Base-by-base conservation (phyloP, 2,329 filamentous ascomycete genomes). In the Lachnellula occidentalis region DNA sequence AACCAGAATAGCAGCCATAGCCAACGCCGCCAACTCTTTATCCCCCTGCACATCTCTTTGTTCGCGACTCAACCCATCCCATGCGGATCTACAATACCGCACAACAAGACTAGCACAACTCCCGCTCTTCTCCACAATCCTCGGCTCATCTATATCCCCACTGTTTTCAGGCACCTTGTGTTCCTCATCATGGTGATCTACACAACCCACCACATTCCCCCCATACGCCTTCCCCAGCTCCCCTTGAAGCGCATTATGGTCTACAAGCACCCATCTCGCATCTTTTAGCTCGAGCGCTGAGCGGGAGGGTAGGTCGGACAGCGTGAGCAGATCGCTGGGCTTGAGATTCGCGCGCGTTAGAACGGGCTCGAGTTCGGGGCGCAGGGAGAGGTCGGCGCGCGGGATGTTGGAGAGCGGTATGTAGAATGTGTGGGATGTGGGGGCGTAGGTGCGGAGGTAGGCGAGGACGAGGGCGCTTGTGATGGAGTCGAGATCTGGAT, bases 171-270 rank as follows among this genome's bases (percentile, higher is more conserved):
- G 68, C 0, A 90, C 73, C 6, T 67, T 72, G 5, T 74, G 69
- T 65, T 94, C 89, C 58, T 94, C 88, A 0, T 80, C 83, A 67
- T 94, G 90, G 70, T 94, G 89, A 70, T 94, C 89, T 51, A 94
- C 79, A 59, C 85, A 85, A 4, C 85, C 87, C 4, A 76, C 71
- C 0, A 92, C 78, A 8, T 74, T 72, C 4, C 66, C 57, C 0
- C 72, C 71, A 64, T 82, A 88, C 15, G 74, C 69, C 37, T 68
- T 70, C 15, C 76, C 79, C 15, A 92, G 73, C 14, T 71, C 64
- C 0, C 87, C 87, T 5, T 86, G 85, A 47, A 90, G 74, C 1
- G 75, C 78, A 67, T 94, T 94, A 74, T 94, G 90, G 71, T 94
- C 89, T 4, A 94, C 87, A 1, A 94, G 74, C 17, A 90, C 72